Evolutionary conservation across 1,139 yeast species (phyloP).

Genomic region (Suhomyces chickasaworum): DNA sequence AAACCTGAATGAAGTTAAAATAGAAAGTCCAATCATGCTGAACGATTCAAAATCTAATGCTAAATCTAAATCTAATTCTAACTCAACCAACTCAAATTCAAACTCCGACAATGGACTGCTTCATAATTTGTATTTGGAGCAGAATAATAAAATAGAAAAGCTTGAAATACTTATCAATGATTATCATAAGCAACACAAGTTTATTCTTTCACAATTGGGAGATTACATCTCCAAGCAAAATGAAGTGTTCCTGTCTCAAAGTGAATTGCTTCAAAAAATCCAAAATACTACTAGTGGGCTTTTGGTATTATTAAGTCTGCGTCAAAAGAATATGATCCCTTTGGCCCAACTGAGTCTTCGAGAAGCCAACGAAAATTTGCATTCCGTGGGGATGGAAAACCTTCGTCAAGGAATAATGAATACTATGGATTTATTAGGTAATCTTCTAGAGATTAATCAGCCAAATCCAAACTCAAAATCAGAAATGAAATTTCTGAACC

Average conservation of each 20-base stretch:
- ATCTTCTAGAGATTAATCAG: slow-evolving; percentile 15
- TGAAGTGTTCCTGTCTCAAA: slow-evolving; percentile 23
- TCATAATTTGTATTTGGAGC: slow-evolving; percentile 8
- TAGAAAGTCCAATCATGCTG: not conserved
- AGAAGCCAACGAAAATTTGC: slow-evolving; percentile 20
- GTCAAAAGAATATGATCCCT: slow-evolving; percentile 20
- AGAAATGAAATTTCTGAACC: too few relatives aligned
- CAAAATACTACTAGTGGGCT: slow-evolving; percentile 26
- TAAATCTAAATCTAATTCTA: too few relatives aligned
- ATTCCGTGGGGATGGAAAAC: slow-evolving; percentile 12
- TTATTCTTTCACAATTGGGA: slow-evolving; percentile 18
- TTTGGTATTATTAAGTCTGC: slow-evolving; percentile 22
- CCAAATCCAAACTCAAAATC: not conserved
- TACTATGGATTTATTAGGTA: slow-evolving; percentile 22
- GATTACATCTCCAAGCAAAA: slow-evolving; percentile 25
- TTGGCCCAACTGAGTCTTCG: slow-evolving; percentile 24
- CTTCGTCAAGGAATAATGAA: slow-evolving; percentile 22
- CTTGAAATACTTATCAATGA: slow-evolving; percentile 22
- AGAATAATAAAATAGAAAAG: slow-evolving; percentile 14
- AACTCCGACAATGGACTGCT: slow-evolving; percentile 6
- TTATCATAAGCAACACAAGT: slow-evolving; percentile 21
- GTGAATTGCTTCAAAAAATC: slow-evolving; percentile 24
- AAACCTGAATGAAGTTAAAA: not conserved
- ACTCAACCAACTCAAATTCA: too few relatives aligned
- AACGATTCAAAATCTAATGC: too few relatives aligned